Conservation (phyloP, 805 yeast genomes). For the Maudiozyma turicensis region DNA sequence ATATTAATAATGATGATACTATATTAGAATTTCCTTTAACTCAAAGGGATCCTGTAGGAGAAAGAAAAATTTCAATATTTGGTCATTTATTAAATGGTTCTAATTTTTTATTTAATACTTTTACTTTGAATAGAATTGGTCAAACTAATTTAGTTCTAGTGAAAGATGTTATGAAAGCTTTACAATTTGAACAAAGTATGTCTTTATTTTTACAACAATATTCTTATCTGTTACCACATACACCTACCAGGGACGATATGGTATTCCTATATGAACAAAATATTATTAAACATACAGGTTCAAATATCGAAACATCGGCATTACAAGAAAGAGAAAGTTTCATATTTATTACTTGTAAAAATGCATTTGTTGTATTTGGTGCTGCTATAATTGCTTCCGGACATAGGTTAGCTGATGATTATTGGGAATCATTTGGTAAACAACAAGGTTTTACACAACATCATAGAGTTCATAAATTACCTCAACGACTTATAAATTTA, state of each 20-base stretch:
- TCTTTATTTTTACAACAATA: constrained; percentile 34
- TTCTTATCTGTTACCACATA: constrained; percentile 30
- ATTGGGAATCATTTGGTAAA: constrained; percentile 40
- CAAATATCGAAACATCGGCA: constrained; percentile 16
- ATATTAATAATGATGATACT: constrained; percentile 1
- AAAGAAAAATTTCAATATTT: constrained; percentile 32
- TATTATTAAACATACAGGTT: too few species aligned
- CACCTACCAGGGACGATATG: constrained; percentile 31
- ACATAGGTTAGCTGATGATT: constrained; percentile 42
- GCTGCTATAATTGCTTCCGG: constrained; percentile 41
- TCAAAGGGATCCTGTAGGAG: constrained; percentile 37
- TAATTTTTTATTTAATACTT: constrained; percentile 32
- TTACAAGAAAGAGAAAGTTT: constrained; percentile 7
- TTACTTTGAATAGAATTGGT: constrained; percentile 33
- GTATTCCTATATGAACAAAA: constrained; percentile 27
- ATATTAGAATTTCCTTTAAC: constrained; percentile 11
- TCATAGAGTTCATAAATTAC: constrained; percentile 34
- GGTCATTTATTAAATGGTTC: constrained; percentile 34
- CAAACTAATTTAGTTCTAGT: constrained; percentile 30
- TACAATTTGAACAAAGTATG: constrained; percentile 35
- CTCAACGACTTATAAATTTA: constrained; percentile 9
- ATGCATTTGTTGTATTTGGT: constrained; percentile 42
- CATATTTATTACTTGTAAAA: constrained; percentile 32
- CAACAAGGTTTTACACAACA: constrained; percentile 36
- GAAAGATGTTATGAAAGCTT: constrained; percentile 29